Percentiles rank a stretch among this genome's conserved stretches.
These are phyloP conservation scores for Cercospora beticola DNA, from an alignment of 2,329 filamentous ascomycete genomes.

Conservation along the genomic window DNA sequence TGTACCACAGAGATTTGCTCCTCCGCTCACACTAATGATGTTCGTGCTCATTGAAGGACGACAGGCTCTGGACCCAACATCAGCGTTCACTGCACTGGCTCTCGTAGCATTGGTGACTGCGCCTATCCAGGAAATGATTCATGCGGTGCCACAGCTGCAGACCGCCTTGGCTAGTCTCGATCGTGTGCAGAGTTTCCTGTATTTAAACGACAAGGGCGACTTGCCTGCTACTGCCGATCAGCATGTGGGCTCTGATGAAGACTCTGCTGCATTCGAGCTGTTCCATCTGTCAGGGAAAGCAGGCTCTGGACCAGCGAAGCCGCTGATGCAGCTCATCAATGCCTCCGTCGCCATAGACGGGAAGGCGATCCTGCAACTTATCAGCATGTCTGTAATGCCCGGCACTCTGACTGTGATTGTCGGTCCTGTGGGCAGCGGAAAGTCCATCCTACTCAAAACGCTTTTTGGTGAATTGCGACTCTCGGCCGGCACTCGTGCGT, in stretches of 20 bases:
- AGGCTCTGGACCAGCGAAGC: not conserved
- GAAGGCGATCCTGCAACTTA: slow-evolving; percentile 10
- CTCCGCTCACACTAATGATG: slow-evolving; percentile 23
- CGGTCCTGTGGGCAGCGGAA: slow-evolving; percentile 18
- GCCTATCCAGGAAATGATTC: slow-evolving; percentile 22
- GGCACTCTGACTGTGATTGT: slow-evolving; percentile 12
- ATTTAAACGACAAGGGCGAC: not conserved
- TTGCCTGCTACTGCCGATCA: not conserved
- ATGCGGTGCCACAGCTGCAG: slow-evolving; percentile 21
- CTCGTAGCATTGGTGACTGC: slow-evolving; percentile 19
- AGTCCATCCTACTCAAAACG: slow-evolving; percentile 19
- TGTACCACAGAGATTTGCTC: slow-evolving; percentile 15
- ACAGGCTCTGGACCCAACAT: slow-evolving; percentile 17
- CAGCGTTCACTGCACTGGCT: slow-evolving; percentile 24
- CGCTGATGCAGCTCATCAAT: slow-evolving; percentile 1
- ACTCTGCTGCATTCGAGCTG: slow-evolving; percentile 8
- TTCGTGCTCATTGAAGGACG: slow-evolving; percentile 16
- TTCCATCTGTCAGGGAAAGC: not conserved
- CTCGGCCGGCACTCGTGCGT: slow-evolving; percentile 1
- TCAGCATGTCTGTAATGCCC: slow-evolving; percentile 3
- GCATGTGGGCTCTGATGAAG: not conserved
- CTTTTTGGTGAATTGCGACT: slow-evolving; percentile 18
- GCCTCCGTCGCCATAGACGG: slow-evolving; percentile 7
- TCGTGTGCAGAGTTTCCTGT: slow-evolving; percentile 23
- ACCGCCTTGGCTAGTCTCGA: slow-evolving; percentile 26